A percentile compares a stretch with the other conserved stretches of the same genome.
phyloP scores from a whole-genome alignment of 257 asterid genomes.

The Avicennia marina region DNA sequence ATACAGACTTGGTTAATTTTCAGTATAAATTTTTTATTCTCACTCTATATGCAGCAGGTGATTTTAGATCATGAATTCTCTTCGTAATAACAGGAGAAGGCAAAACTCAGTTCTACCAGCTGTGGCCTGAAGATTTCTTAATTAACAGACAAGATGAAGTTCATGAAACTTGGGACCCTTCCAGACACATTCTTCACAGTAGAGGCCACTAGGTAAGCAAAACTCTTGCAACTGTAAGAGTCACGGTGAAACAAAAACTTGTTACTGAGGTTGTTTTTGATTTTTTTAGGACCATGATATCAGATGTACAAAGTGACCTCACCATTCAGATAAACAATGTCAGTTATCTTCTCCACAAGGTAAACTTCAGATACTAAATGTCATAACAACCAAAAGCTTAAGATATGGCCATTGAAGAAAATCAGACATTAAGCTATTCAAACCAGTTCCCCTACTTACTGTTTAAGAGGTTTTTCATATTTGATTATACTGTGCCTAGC shows the following conservation, averaged over 20 bases:
- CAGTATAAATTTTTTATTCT: no score
- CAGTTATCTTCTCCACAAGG: slow-evolving; percentile 55
- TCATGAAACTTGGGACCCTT: slow-evolving; percentile 69
- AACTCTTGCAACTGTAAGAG: slow-evolving; percentile 7
- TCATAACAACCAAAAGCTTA: no score
- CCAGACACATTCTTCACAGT: slow-evolving; percentile 78
- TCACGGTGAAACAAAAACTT: no score
- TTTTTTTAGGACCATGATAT: slow-evolving; percentile 38
- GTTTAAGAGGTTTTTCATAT: no score
- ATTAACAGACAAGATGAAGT: slow-evolving; percentile 52
- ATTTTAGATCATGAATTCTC: neutral
- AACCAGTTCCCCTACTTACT: neutral
- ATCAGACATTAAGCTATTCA: no score
- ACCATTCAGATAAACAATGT: slow-evolving; percentile 39
- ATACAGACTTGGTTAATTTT: no score
- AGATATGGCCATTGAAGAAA: no score
- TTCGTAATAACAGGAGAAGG: no score
- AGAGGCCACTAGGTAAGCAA: slow-evolving; percentile 65
- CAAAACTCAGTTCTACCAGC: no score
- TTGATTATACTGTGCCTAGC: slow-evolving; percentile 23
- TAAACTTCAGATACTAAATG: neutral
- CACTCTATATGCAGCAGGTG: no score
- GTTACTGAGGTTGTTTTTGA: slow-evolving; percentile 20
- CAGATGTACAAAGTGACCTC: slow-evolving; percentile 50
- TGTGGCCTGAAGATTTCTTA: slow-evolving; percentile 8